Percentiles rank a stretch among this genome's conserved stretches.
Conservation (phyloP, 306 rosid genomes). For the Alnus glutinosa region DNA sequence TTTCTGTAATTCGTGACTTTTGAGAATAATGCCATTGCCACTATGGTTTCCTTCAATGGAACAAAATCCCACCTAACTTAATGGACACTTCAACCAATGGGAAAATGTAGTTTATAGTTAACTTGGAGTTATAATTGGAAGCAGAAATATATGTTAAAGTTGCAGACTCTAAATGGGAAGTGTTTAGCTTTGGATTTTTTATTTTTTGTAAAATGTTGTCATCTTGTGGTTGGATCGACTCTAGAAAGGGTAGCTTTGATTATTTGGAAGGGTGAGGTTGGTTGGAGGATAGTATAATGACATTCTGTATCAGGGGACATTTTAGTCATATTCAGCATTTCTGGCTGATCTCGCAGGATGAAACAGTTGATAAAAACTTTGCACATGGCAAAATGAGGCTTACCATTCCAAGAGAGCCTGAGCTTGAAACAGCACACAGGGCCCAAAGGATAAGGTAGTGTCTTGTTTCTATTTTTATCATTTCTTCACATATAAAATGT, state of each 20-base stretch:
- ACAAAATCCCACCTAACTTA: not conserved
- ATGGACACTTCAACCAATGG: not conserved
- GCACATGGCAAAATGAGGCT: slow-evolving; percentile 57
- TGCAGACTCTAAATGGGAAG: not conserved
- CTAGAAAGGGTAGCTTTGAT: not conserved
- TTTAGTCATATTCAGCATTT: not conserved
- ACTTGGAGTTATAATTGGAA: not conserved
- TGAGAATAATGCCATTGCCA: no score
- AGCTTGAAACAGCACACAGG: slow-evolving; percentile 77
- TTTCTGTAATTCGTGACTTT: not conserved
- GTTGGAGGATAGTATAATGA: not conserved
- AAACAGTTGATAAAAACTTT: slow-evolving; percentile 48
- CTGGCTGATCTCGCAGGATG: slow-evolving; percentile 53
- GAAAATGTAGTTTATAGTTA: not conserved
- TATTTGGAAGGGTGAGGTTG: not conserved
- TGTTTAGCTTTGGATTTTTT: not conserved
- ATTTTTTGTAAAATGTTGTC: not conserved
- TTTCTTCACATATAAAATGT: slow-evolving; percentile 3
- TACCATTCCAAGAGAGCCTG: slow-evolving; percentile 90
- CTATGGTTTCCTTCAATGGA: not conserved
- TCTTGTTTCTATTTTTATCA: slow-evolving; percentile 23
- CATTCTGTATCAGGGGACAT: no score
- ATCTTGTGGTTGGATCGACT: not conserved
- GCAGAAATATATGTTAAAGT: not conserved
- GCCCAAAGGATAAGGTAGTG: slow-evolving; percentile 80